Conservation (phyloP, 2,329 filamentous ascomycete genomes). For the Colletotrichum sp. region DNA sequence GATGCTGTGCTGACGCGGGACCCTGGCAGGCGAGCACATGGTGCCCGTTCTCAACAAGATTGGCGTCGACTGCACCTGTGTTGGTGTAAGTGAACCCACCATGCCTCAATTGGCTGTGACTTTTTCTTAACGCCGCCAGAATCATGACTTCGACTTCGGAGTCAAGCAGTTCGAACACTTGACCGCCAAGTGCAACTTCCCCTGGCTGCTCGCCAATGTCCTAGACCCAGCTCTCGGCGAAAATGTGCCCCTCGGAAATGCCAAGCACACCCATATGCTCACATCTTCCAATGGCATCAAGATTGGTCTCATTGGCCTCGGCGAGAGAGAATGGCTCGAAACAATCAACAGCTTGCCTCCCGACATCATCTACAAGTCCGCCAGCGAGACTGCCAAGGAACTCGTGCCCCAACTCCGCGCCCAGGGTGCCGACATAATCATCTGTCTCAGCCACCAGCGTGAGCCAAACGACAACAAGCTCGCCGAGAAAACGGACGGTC, state of each 20-base stretch:
- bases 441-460: conserved; percentile 83
- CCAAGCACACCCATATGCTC: conserved; percentile 75
- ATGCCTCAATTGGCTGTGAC: neutral
- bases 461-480: conserved; percentile 91
- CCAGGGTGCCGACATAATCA: conserved; percentile 80
- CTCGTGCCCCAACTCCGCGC: conserved; percentile 74
- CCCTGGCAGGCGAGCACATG: conserved; percentile 75
- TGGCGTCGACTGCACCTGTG: conserved; percentile 79
- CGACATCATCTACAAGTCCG: conserved; percentile 80
- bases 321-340: conserved; percentile 86
- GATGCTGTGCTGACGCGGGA: neutral
- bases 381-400: conserved; percentile 75
- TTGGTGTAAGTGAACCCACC: conserved; percentile 67
- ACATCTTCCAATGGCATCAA: conserved; percentile 84
- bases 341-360: conserved; percentile 89
- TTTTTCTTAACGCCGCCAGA: conserved; percentile 63
- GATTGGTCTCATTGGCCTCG: conserved; percentile 83
- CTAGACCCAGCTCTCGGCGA: conserved; percentile 82
- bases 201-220: conserved; percentile 90
- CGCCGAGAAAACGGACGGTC: conserved; percentile 72
- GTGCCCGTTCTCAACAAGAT: conserved; percentile 81
- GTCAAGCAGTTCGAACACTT: conserved; percentile 80
- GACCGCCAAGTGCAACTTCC: conserved; percentile 76
- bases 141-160: conserved; percentile 93
- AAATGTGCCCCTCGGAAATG: conserved; percentile 75